Evolutionary conservation across 2,329 filamentous ascomycete species (phyloP).

Genomic region (Cercospora sesami): DNA sequence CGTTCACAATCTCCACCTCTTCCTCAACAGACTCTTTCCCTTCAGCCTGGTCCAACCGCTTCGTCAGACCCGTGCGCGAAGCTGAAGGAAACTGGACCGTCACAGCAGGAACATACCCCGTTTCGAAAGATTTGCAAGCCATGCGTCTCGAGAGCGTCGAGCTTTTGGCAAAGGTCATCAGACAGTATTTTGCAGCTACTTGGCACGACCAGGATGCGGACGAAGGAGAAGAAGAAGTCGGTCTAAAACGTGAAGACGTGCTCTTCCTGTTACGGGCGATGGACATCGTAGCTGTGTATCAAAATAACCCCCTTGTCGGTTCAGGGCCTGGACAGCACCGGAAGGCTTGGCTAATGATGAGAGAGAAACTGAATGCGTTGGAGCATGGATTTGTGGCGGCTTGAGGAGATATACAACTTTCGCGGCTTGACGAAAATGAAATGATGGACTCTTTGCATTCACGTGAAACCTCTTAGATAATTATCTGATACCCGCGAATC

Average conservation of each 20-base stretch:
- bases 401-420: background rate
- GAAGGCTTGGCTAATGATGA: background rate
- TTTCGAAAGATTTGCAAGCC: conserved; percentile 25
- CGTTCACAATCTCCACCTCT: background rate
- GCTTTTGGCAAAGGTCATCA: conserved; percentile 25
- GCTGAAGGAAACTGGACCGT: conserved; percentile 17
- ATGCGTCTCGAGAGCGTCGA: conserved; percentile 32
- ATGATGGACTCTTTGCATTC: background rate
- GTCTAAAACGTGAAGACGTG: conserved; percentile 19
- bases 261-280: conserved; percentile 27
- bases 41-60: conserved; percentile 17
- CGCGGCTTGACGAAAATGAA: background rate
- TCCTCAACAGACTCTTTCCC: conserved; percentile 16
- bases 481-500: background rate
- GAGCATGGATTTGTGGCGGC: background rate
- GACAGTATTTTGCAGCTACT: conserved; percentile 6
- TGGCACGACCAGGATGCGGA: background rate
- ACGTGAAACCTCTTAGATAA: background rate
- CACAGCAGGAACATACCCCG: conserved; percentile 27
- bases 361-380: background rate
- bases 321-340: background rate
- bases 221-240: background rate
- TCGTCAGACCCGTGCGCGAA: conserved; percentile 13
- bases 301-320: background rate
- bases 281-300: conserved; percentile 24